Evolutionary conservation across 345 rosid genomes (phyloP).

Genomic region (Eucalyptus caleyi): DNA sequence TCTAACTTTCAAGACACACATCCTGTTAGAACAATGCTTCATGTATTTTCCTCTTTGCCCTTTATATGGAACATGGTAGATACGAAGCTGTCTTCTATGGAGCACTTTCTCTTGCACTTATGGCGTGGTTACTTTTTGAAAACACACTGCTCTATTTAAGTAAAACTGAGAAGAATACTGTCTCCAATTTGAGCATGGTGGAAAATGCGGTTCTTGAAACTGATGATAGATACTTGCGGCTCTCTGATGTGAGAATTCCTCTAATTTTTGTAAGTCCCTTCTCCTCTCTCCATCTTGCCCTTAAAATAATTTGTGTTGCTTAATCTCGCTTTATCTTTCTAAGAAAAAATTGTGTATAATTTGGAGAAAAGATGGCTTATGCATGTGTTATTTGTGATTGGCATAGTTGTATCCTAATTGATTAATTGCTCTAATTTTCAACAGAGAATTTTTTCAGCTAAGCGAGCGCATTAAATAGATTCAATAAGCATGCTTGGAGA

Average conservation of each 20-base stretch:
- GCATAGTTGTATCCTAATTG: not conserved
- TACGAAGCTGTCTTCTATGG: conserved; percentile 93
- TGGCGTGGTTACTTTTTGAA: conserved; percentile 84
- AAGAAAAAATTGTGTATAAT: not conserved
- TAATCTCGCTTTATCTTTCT: not conserved
- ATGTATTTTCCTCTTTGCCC: not conserved
- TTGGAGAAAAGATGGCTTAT: not conserved
- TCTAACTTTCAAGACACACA: not conserved
- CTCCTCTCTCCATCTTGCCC: not conserved
- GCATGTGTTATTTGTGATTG: not conserved
- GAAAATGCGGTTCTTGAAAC: conserved; percentile 28
- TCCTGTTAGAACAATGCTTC: not conserved
- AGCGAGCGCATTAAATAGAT: not conserved
- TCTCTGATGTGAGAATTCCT: conserved; percentile 82
- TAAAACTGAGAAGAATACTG: conserved; percentile 21
- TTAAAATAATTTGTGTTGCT: not conserved
- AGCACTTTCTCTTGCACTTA: conserved; percentile 64
- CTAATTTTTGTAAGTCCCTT: conserved; percentile 58
- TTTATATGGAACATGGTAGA: conserved; percentile 27
- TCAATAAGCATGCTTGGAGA: not conserved
- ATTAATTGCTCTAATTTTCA: not conserved
- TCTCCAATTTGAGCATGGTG: conserved; percentile 18
- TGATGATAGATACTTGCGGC: conserved; percentile 58
- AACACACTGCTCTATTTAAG: conserved; percentile 41
- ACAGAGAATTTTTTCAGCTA: not conserved